Conservation (phyloP, 768 basidiomycete species). For the Mycena vitilis region DNA sequence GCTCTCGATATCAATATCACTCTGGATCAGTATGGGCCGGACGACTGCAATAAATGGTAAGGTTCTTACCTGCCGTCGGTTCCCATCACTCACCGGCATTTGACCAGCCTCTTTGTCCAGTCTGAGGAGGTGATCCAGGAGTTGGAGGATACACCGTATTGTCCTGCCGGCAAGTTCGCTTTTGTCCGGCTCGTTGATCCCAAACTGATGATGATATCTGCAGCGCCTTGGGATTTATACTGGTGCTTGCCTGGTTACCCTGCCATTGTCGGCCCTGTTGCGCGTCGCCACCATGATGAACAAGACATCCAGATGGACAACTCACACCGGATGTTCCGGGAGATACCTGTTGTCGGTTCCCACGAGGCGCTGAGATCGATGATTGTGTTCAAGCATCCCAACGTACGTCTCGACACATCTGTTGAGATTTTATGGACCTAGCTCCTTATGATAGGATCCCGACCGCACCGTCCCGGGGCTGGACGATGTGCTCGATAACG, state of each 20-base stretch:
- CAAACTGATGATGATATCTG: background rate
- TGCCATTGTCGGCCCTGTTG: background rate
- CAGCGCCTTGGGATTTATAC: background rate
- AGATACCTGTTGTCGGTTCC: constrained; percentile 1
- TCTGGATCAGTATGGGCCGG: no score
- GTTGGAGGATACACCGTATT: background rate
- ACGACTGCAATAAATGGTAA: no score
- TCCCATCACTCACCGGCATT: background rate
- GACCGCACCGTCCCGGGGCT: no score
- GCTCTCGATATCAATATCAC: background rate
- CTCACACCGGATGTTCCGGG: background rate
- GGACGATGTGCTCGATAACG: no score
- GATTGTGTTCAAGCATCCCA: background rate
- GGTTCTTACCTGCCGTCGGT: no score
- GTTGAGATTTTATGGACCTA: no score
- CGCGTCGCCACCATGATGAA: background rate
- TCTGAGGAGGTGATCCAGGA: no score
- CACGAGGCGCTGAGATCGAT: background rate
- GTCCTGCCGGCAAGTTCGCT: background rate
- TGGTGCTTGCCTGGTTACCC: background rate
- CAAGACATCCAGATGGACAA: background rate
- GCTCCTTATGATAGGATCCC: no score
- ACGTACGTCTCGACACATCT: background rate
- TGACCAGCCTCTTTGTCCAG: no score
- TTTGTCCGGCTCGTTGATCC: background rate